Evolutionary conservation across 192 early-diverging fungal species (phyloP).

Genomic region (Rhizophagus sp.): DNA sequence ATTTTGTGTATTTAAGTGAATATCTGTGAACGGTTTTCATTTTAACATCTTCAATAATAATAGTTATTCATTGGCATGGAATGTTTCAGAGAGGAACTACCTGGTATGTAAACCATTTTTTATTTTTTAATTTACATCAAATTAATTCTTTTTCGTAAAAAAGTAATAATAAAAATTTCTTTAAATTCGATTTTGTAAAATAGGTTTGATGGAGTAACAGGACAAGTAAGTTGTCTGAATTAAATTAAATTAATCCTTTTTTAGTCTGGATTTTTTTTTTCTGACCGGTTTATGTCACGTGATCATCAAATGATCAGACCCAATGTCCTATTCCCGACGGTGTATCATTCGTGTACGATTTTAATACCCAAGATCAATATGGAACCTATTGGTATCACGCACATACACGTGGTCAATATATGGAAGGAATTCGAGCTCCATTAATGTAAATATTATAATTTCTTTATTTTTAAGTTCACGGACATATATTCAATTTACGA

Average conservation of each 20-base stretch:
- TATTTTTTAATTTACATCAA: not conserved
- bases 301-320: constrained; percentile 29
- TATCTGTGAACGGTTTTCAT: too few relatives aligned
- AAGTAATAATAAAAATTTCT: too few relatives aligned
- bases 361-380: constrained; percentile 13
- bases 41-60: too few relatives aligned
- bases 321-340: constrained; percentile 4
- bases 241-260: not conserved
- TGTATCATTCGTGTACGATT: not conserved
- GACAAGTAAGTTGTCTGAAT: not conserved
- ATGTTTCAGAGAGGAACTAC: constrained; percentile 39
- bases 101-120: constrained; percentile 39
- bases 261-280: not conserved
- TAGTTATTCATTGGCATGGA: constrained; percentile 46
- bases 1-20: too few relatives aligned
- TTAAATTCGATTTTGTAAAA: too few relatives aligned
- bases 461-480: too few relatives aligned
- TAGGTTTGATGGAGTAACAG: constrained; percentile 30
- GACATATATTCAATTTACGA: too few relatives aligned
- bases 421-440: constrained; percentile 42
- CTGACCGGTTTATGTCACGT: not conserved
- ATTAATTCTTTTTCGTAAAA: too few relatives aligned
- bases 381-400: constrained; percentile 49
- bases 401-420: constrained; percentile 35
- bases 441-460: constrained; percentile 21